These are phyloP conservation scores for Dactylellina sp. DNA, from an alignment of 2,329 filamentous ascomycete species.

Conservation along the genomic window DNA sequence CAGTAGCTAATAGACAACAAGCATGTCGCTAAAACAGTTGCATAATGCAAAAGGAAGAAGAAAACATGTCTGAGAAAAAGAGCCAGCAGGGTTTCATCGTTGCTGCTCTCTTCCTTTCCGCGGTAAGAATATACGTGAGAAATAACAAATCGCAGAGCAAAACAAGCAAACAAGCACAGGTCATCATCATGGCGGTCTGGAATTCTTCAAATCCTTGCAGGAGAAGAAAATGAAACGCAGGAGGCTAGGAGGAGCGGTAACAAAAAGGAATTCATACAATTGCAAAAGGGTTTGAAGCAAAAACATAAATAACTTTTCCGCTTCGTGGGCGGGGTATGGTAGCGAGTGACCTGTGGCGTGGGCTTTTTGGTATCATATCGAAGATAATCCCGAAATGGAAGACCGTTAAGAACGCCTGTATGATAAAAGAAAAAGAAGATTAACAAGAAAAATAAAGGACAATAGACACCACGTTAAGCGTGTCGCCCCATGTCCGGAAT, in stretches of 20 bases:
- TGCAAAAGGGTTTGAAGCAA: constrained; percentile 38
- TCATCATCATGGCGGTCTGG: constrained; percentile 54
- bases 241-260: constrained; percentile 21
- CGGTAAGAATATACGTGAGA: constrained; percentile 46
- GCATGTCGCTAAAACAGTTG: constrained; percentile 1
- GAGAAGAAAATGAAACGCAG: constrained; percentile 26
- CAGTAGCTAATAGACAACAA: constrained; percentile 6
- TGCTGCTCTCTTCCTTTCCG: constrained; percentile 24
- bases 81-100: constrained; percentile 25
- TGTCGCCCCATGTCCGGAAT: constrained; percentile 34
- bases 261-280: constrained; percentile 52
- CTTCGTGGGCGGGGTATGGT: constrained; percentile 53
- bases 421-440: constrained; percentile 43
- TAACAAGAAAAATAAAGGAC: constrained; percentile 42
- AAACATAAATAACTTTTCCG: constrained; percentile 55
- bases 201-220: constrained; percentile 1
- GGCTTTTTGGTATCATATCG: constrained; percentile 58
- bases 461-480: constrained; percentile 52
- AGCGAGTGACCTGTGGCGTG: constrained; percentile 57
- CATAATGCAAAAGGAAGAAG: constrained; percentile 1
- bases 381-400: constrained; percentile 57
- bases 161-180: constrained; percentile 52
- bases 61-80: constrained; percentile 3
- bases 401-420: constrained; percentile 57
- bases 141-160: constrained; percentile 13